phyloP scores from a whole-genome alignment of 2,329 filamentous ascomycete species.

The Alternaria sp. region DNA sequence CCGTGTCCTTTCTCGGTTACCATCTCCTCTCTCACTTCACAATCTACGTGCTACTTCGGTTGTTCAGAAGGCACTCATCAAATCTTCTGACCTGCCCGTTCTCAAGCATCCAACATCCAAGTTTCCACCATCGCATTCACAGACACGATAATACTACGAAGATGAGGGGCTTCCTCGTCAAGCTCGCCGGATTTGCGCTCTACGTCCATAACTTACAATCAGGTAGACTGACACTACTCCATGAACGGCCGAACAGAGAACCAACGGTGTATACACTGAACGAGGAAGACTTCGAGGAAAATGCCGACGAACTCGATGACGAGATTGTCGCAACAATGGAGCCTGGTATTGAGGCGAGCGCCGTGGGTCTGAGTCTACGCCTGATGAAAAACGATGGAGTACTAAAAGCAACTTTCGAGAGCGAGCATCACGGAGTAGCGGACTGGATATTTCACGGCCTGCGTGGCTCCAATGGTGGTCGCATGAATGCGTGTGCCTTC shows the following conservation, averaged over 20 bases:
- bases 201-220: neutral
- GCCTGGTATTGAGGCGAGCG: neutral
- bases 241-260: neutral
- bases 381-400: neutral
- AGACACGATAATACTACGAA: neutral
- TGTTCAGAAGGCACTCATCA: too few species aligned
- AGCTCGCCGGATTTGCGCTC: neutral
- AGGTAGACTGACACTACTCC: neutral
- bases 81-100: accelerated
- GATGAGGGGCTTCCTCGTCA: neutral
- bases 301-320: neutral
- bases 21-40: too few species aligned
- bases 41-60: too few species aligned
- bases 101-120: neutral
- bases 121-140: neutral
- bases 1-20: too few species aligned
- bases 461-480: accelerated
- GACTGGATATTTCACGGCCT: neutral
- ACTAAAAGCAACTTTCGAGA: neutral
- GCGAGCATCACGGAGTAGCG: neutral
- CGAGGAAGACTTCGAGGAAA: neutral
- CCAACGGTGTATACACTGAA: neutral
- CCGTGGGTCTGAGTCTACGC: neutral
- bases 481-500: neutral
- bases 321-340: accelerated